These are phyloP conservation scores for Fragilaria radians DNA, from an alignment of 108 stramenopile genomes.

Conservation along the genomic window DNA sequence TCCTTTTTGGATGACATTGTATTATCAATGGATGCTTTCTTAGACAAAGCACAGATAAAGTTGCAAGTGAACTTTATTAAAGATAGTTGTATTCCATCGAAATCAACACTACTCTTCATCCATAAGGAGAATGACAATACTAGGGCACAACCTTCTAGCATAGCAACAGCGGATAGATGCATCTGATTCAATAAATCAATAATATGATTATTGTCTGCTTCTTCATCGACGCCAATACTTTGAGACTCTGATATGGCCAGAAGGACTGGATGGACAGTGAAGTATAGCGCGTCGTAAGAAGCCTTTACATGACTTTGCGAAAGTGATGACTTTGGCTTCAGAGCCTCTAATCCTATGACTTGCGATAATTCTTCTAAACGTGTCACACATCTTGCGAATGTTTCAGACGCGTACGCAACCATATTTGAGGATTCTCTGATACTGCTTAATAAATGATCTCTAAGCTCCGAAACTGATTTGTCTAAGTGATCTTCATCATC, in stretches of 20 bases:
- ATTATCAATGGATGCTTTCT: neutral
- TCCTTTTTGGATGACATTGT: neutral
- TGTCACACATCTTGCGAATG: neutral
- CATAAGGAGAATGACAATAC: conserved; percentile 3
- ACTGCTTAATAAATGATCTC: neutral
- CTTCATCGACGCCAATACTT: neutral
- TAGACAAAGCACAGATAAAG: neutral
- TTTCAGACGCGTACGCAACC: neutral
- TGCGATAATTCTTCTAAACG: neutral
- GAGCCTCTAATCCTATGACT: neutral
- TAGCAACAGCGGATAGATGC: neutral
- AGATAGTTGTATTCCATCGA: neutral
- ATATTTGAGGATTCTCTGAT: neutral
- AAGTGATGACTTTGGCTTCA: neutral
- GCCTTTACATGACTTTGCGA: neutral
- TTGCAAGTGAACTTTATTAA: neutral
- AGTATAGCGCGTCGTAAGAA: neutral
- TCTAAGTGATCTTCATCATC: neutral
- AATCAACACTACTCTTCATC: conserved; percentile 8
- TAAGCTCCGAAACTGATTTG: neutral
- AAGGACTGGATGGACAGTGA: neutral
- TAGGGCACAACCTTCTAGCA: neutral
- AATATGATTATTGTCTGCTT: neutral
- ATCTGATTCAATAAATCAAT: neutral
- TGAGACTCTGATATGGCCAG: neutral